Evolutionary conservation across 257 asterid genomes (phyloP).

Genomic region (Salvia miltiorrhiza): DNA sequence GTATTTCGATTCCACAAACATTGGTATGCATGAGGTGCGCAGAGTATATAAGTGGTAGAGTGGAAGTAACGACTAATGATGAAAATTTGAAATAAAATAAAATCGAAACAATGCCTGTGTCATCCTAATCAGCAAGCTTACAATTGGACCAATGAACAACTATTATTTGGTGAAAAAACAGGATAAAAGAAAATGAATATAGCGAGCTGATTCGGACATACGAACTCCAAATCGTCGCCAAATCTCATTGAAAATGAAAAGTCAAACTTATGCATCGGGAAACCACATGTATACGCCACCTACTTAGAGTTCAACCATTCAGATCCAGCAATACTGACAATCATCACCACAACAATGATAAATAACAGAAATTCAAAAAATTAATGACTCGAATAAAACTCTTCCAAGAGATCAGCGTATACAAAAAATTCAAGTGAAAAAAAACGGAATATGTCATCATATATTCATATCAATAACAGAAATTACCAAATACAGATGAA

Average conservation of each 20-base stretch:
- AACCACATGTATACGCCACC: not conserved
- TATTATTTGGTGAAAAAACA: not conserved
- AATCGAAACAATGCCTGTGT: not conserved
- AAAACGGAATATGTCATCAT: no score
- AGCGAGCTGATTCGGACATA: not conserved
- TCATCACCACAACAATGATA: not conserved
- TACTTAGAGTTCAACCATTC: conserved; percentile 9
- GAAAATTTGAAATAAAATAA: not conserved
- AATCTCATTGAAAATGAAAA: not conserved
- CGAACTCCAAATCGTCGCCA: not conserved
- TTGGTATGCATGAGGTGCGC: not conserved
- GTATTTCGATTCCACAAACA: not conserved
- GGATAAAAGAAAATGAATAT: not conserved
- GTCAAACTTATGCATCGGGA: conserved; percentile 11
- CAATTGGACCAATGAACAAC: not conserved
- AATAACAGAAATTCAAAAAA: not conserved
- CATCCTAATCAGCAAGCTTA: not conserved
- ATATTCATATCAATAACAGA: not conserved
- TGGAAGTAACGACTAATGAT: not conserved
- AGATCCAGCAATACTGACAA: conserved; percentile 15
- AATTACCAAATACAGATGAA: not conserved
- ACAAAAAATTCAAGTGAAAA: not conserved
- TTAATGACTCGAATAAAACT: no score
- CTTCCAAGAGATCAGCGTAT: not conserved
- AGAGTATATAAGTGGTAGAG: not conserved